These are phyloP conservation scores for Monosporozyma yasuniensis DNA, from an alignment of 805 yeast genomes.

Conservation along the genomic window DNA sequence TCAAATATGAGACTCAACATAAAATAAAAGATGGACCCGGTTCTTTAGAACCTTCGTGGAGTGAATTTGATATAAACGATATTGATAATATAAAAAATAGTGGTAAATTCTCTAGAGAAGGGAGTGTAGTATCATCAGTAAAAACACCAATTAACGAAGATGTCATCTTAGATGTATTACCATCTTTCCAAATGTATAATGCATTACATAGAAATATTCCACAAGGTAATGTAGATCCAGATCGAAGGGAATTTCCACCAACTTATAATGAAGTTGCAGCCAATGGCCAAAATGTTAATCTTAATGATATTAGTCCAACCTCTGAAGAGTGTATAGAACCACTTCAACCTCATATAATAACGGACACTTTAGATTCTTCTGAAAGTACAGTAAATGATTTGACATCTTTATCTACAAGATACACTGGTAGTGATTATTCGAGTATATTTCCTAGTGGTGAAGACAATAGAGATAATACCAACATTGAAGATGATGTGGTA, in stretches of 20 bases:
- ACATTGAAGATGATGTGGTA: slow-evolving; percentile 9
- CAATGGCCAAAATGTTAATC: neutral
- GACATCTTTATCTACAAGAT: slow-evolving; percentile 1
- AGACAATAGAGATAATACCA: neutral
- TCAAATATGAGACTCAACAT: neutral
- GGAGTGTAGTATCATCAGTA: neutral
- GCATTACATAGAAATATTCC: slow-evolving; percentile 23
- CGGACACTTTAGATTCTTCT: neutral
- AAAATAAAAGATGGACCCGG: neutral
- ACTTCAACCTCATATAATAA: neutral
- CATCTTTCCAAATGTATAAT: slow-evolving; percentile 23
- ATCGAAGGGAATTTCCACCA: slow-evolving; percentile 16
- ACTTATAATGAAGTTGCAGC: slow-evolving; percentile 7
- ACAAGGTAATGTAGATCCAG: slow-evolving; percentile 15
- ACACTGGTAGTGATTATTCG: neutral
- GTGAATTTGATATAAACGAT: neutral
- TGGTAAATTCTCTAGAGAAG: slow-evolving; percentile 3
- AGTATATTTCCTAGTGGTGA: neutral
- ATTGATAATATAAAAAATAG: neutral
- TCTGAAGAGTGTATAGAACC: slow-evolving; percentile 2
- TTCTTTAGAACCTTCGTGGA: neutral
- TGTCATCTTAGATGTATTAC: slow-evolving; percentile 17
- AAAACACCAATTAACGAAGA: slow-evolving; percentile 3
- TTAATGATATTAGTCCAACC: neutral
- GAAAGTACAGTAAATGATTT: slow-evolving; percentile 1